Evolutionary conservation across 2,329 filamentous ascomycete species (phyloP).

Genomic region (Kalmusia sp.): DNA sequence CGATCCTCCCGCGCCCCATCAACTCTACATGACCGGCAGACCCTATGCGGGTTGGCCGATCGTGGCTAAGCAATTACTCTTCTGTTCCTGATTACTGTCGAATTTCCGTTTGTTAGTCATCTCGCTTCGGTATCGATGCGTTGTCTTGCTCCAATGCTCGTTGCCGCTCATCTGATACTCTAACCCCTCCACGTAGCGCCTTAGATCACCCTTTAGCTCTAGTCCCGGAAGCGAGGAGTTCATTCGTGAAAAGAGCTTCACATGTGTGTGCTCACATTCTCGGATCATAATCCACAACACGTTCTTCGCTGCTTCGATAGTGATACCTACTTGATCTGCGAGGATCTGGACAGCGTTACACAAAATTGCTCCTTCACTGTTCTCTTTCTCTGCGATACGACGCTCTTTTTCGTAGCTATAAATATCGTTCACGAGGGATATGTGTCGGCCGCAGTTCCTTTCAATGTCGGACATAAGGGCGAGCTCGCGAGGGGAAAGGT

Average conservation of each 20-base stretch:
- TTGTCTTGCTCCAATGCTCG: slow-evolving; percentile 41
- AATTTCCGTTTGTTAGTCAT: too few species aligned
- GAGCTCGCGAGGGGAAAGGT: too few species aligned
- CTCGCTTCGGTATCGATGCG: slow-evolving; percentile 20
- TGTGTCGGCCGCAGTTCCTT: background rate
- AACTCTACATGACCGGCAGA: too few species aligned
- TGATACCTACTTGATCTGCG: background rate
- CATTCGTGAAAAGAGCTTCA: too few species aligned
- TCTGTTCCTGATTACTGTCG: too few species aligned
- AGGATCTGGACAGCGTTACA: background rate
- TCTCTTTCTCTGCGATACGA: background rate
- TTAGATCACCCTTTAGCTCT: background rate
- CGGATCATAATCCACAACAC: background rate
- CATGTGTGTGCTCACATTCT: background rate
- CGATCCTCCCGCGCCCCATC: too few species aligned
- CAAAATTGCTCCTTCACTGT: background rate
- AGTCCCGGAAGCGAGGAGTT: too few species aligned
- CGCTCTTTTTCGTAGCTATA: background rate
- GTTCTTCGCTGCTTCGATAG: background rate
- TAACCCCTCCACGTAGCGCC: slow-evolving; percentile 41
- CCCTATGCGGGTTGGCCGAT: too few species aligned
- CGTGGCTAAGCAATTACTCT: too few species aligned
- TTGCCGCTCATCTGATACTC: slow-evolving; percentile 47
- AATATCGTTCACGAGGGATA: background rate
- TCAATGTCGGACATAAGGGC: too few species aligned